Conservation (phyloP, 768 basidiomycete genomes). For the Guyanaporus albipodus region DNA sequence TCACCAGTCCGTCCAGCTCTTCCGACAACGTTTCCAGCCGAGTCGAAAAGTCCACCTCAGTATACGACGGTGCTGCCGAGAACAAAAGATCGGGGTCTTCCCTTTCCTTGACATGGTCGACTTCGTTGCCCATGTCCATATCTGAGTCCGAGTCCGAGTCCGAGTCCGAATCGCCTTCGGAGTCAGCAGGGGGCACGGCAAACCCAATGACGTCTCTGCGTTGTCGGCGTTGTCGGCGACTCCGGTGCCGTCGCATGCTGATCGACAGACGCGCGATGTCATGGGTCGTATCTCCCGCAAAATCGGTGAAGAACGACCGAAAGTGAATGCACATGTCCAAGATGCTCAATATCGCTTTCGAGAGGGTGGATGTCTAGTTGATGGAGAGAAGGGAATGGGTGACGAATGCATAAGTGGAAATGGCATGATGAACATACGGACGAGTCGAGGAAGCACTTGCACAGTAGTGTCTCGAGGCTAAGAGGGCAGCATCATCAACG, state of each 20-base stretch:
- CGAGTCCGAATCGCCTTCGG: conserved; percentile 34
- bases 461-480: conserved; percentile 59
- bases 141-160: conserved; percentile 38
- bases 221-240: conserved; percentile 53
- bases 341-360: conserved; percentile 62
- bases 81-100: conserved; percentile 36
- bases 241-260: conserved; percentile 55
- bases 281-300: conserved; percentile 58
- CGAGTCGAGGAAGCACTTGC: conserved; percentile 58
- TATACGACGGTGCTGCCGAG: conserved; percentile 36
- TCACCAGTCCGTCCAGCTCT: conserved; percentile 68
- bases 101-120: conserved; percentile 16
- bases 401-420: not conserved
- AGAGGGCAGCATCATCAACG: conserved; percentile 1
- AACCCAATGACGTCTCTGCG: conserved; percentile 62
- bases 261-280: conserved; percentile 51
- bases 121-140: conserved; percentile 24
- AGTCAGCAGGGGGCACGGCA: conserved; percentile 33
- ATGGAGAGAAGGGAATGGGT: not conserved
- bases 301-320: conserved; percentile 55
- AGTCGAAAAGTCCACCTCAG: conserved; percentile 45
- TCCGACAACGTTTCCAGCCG: conserved; percentile 59
- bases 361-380: conserved; percentile 58
- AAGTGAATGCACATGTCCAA: conserved; percentile 75
- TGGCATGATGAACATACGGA: conserved; percentile 40